Evolutionary conservation across 139 green algal genomes (phyloP).

Genomic region (Astrephomene gubernaculifera): DNA sequence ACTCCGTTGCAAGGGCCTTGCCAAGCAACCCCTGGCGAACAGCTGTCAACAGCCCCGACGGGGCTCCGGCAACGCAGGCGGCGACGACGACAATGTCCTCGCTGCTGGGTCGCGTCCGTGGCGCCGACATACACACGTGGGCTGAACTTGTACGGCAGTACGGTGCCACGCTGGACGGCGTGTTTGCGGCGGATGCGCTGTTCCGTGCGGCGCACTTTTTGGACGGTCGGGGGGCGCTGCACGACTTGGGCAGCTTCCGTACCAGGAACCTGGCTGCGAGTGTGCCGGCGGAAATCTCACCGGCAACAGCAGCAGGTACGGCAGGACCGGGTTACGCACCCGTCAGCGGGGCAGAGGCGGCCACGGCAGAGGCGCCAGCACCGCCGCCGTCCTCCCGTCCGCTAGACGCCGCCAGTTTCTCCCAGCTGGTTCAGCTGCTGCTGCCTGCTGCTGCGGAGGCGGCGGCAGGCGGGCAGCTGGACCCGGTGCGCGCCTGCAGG

Average conservation of each 20-base stretch:
- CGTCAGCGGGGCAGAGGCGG: too few relatives aligned
- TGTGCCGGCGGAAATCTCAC: background rate
- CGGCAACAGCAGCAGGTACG: too few relatives aligned
- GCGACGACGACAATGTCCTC: background rate
- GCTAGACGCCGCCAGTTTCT: background rate
- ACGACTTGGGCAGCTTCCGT: background rate
- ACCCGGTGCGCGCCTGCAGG: background rate
- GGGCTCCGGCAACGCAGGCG: background rate
- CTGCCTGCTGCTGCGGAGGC: background rate
- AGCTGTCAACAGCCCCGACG: too few relatives aligned
- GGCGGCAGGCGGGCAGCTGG: background rate
- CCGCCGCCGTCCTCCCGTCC: too few relatives aligned
- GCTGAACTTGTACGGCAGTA: constrained; percentile 22
- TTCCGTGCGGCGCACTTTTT: constrained; percentile 38
- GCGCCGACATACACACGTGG: background rate
- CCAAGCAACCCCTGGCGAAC: too few relatives aligned
- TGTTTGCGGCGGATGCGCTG: constrained; percentile 21
- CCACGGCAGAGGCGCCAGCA: background rate
- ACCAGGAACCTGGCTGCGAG: background rate
- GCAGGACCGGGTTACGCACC: too few relatives aligned
- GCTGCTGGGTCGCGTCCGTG: constrained; percentile 8
- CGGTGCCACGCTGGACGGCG: background rate
- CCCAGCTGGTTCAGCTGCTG: background rate
- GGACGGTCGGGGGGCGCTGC: background rate
- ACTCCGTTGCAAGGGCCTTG: too few relatives aligned